phyloP scores from a whole-genome alignment of 345 rosid species.

The Brassica juncea region DNA sequence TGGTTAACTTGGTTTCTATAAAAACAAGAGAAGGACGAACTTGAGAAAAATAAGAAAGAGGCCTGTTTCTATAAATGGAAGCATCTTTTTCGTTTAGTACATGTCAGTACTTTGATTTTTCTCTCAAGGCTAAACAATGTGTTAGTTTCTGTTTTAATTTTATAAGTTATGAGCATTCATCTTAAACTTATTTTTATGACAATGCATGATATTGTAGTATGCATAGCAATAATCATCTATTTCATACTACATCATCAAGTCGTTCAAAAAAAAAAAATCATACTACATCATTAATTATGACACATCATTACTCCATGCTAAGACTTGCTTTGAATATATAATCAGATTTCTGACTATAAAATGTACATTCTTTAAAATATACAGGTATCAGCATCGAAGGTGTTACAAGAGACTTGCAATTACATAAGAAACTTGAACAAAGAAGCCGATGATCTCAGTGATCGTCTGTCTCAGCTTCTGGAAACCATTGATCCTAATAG shows the following conservation, averaged over 20 bases:
- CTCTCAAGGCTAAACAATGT: conserved; percentile 3
- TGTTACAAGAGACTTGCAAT: conserved; percentile 94
- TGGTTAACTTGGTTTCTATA: conserved; percentile 28
- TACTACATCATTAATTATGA: not conserved
- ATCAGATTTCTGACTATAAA: not conserved
- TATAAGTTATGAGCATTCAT: not conserved
- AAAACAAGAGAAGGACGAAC: conserved; percentile 25
- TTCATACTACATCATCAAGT: not conserved
- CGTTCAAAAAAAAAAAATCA: no score
- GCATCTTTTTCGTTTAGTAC: conserved; percentile 28
- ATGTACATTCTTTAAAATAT: not conserved
- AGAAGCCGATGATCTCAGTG: conserved; percentile 90
- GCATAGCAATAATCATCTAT: not conserved
- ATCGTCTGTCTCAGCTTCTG: conserved; percentile 79
- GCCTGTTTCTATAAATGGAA: conserved; percentile 26
- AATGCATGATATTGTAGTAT: not conserved
- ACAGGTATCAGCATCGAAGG: conserved; percentile 88
- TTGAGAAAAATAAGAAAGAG: not conserved
- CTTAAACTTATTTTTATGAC: not conserved
- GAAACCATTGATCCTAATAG: conserved; percentile 81
- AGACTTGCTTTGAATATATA: conserved; percentile 6
- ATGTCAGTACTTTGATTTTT: conserved; percentile 4
- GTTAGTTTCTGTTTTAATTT: not conserved
- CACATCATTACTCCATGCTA: not conserved
- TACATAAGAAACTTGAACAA: conserved; percentile 82